Conservation (phyloP, 768 basidiomycete species). For the Rhizopogon roseolus region DNA sequence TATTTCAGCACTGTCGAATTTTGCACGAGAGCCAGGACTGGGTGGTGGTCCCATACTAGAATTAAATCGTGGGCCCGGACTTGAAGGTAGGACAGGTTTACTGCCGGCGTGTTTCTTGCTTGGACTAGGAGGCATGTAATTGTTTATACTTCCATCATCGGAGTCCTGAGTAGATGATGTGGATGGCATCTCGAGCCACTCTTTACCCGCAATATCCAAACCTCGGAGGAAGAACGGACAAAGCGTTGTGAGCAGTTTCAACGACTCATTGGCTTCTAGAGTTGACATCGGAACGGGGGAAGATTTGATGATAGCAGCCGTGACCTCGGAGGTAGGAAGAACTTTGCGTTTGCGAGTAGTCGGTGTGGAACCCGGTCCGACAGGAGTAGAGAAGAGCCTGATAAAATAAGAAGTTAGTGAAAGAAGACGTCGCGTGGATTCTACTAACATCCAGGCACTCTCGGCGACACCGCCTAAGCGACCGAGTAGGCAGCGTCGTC, state of each 20-base stretch:
- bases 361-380: slow-evolving; percentile 46
- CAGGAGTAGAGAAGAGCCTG: slow-evolving; percentile 72
- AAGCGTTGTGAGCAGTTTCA: slow-evolving; percentile 57
- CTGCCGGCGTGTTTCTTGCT: slow-evolving; percentile 26
- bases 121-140: slow-evolving; percentile 28
- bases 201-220: slow-evolving; percentile 54
- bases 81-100: slow-evolving; percentile 24
- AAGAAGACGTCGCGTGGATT: neutral
- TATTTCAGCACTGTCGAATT: slow-evolving; percentile 58
- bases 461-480: slow-evolving; percentile 80
- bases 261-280: slow-evolving; percentile 73
- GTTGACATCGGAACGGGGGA: slow-evolving; percentile 76
- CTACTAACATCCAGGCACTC: slow-evolving; percentile 76
- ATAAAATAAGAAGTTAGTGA: neutral
- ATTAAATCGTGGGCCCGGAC: slow-evolving; percentile 20
- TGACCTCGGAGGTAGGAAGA: slow-evolving; percentile 63
- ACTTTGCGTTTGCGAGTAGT: slow-evolving; percentile 66
- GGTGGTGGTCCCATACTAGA: slow-evolving; percentile 28
- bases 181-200: slow-evolving; percentile 48
- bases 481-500: slow-evolving; percentile 71
- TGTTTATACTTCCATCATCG: slow-evolving; percentile 5
- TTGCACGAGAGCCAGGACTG: slow-evolving; percentile 48
- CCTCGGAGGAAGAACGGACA: slow-evolving; percentile 79
- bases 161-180: slow-evolving; percentile 14
- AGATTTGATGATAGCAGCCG: slow-evolving; percentile 68